A percentile compares a stretch with the other conserved stretches of the same genome.
phyloP scores from a whole-genome alignment of 2,329 filamentous ascomycete genomes.

The Xylaria multiplex region DNA sequence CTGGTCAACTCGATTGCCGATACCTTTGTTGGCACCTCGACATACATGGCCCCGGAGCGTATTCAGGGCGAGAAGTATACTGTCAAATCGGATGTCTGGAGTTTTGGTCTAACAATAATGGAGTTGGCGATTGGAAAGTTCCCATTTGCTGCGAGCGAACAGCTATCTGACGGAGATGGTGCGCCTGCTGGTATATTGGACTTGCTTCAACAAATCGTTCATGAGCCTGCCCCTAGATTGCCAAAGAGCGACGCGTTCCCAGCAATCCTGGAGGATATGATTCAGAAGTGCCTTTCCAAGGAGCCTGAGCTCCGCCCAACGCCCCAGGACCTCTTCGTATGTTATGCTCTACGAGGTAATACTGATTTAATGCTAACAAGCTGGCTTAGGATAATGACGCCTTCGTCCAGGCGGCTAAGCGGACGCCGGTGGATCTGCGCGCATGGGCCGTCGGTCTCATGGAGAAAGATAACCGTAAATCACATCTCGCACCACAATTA shows the following conservation, averaged over 20 bases:
- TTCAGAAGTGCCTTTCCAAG: constrained; percentile 94
- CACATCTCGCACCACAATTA: constrained; percentile 83
- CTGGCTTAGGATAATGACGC: constrained; percentile 80
- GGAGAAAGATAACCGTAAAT: constrained; percentile 95
- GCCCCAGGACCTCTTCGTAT: constrained; percentile 89
- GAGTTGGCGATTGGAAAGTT: constrained; percentile 98
- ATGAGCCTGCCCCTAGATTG: constrained; percentile 91
- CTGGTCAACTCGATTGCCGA: constrained; percentile 97
- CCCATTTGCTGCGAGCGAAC: constrained; percentile 83
- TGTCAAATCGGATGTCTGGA: constrained; percentile 99
- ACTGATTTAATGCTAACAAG: constrained; percentile 44
- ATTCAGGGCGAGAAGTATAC: constrained; percentile 98
- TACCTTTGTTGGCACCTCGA: constrained; percentile 97
- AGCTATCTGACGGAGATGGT: constrained; percentile 76
- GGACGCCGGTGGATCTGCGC: constrained; percentile 91
- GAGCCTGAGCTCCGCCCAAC: constrained; percentile 88
- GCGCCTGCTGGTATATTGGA: constrained; percentile 95
- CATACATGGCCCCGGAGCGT: constrained; percentile 98
- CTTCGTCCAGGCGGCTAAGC: constrained; percentile 95
- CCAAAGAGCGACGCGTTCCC: constrained; percentile 99
- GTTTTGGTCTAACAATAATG: constrained; percentile 94
- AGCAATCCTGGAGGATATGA: constrained; percentile 93
- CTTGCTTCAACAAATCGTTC: constrained; percentile 94
- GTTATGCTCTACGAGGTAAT: constrained; percentile 49
- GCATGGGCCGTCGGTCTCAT: constrained; percentile 95